Conservation (phyloP, 768 basidiomycete species). For the Hebeloma cylindrosporum region DNA sequence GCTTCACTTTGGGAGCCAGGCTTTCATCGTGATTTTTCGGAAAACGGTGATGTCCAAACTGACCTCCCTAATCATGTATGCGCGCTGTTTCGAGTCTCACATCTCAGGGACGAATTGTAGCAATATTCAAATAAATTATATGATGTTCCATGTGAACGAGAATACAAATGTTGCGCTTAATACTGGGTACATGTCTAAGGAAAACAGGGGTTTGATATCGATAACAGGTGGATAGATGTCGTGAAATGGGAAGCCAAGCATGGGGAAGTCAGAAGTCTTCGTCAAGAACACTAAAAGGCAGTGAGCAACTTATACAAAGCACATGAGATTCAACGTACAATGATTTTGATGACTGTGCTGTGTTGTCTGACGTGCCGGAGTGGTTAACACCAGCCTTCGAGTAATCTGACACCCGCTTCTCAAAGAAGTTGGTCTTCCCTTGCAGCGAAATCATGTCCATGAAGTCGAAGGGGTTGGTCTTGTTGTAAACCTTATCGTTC, state of each 20-base stretch:
- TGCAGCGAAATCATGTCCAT: conserved; percentile 96
- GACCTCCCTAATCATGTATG: no score
- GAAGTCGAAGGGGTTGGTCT: conserved; percentile 88
- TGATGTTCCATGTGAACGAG: conserved; percentile 12
- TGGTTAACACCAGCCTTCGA: conserved; percentile 66
- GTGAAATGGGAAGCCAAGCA: conserved; percentile 3
- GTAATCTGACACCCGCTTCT: conserved; percentile 91
- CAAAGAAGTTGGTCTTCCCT: conserved; percentile 98
- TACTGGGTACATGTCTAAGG: no score
- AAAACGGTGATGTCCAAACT: no score
- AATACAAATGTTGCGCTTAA: no score
- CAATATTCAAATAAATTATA: conserved; percentile 14
- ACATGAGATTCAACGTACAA: conserved; percentile 28
- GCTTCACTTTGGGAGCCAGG: background rate
- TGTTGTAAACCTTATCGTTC: conserved; percentile 81
- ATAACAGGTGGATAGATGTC: conserved; percentile 10
- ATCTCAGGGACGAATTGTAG: no score
- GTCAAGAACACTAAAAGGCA: conserved; percentile 28
- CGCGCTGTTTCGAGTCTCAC: no score
- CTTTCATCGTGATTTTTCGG: background rate
- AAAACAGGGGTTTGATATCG: no score
- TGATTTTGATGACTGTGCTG: conserved; percentile 27
- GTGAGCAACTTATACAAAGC: conserved; percentile 4
- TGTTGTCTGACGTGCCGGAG: conserved; percentile 28
- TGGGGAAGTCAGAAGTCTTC: conserved; percentile 32